These are phyloP conservation scores for Rhexocercosporidium sp. DNA, from an alignment of 2,329 filamentous ascomycete genomes.

Conservation along the genomic window DNA sequence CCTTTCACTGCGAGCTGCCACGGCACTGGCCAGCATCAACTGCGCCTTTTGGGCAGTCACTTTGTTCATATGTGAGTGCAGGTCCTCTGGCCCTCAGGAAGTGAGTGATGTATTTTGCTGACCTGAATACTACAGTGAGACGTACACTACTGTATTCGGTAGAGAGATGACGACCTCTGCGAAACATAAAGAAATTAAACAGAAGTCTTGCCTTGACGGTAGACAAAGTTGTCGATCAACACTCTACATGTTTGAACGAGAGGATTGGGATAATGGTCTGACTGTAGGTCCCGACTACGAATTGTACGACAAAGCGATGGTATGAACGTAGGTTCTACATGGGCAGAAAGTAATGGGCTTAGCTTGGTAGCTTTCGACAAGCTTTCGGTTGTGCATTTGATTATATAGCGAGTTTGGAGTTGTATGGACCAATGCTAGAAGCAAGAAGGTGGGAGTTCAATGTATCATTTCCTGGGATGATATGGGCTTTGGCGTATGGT, in stretches of 20 bases:
- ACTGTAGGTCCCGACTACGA: neutral
- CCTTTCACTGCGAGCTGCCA: slow-evolving; percentile 14
- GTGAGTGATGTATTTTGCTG: too few species aligned
- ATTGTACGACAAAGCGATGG: neutral
- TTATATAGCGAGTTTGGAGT: neutral
- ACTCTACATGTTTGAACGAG: neutral
- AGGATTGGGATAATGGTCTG: neutral
- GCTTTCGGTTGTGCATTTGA: neutral
- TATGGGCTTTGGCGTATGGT: neutral
- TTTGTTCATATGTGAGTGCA: slow-evolving; percentile 14
- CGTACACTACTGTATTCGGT: neutral
- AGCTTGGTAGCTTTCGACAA: neutral
- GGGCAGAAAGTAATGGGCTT: neutral
- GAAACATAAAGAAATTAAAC: too few species aligned
- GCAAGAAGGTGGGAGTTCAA: neutral
- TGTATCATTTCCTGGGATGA: neutral
- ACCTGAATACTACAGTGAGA: neutral
- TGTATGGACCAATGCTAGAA: neutral
- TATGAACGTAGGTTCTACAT: neutral
- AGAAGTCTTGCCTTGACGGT: neutral
- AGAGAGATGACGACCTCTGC: neutral
- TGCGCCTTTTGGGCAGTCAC: slow-evolving; percentile 9
- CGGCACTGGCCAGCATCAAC: slow-evolving; percentile 7
- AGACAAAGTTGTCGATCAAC: neutral
- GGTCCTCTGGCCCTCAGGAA: slow-evolving; percentile 18